Base-by-base conservation (phyloP, 148 eudicot species). In the Euryodendron excelsum region DNA sequence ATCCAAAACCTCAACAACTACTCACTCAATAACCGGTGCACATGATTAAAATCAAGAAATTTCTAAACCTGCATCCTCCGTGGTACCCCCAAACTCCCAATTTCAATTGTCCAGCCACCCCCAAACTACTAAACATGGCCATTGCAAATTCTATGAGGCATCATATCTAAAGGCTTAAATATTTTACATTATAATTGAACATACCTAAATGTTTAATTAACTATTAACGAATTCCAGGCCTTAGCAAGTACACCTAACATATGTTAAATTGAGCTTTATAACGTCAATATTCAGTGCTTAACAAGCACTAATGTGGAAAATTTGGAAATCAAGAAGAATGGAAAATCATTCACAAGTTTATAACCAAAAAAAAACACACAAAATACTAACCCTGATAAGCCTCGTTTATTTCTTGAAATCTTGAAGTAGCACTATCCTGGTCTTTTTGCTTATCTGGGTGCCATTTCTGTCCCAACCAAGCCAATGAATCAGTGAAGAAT, bases 371-470 rank as follows among this genome's bases (percentile, higher is more conserved):
- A 52, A 39, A 41, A 2, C 44, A 15, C n/a, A 13, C 34, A n/a
- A 30, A 70, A 55, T 36, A 58, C 90, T 72, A 68, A 95, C 99
- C 99, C 79, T 89, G 93, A 82, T 95, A 95, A 73, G 99, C 99
- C 78, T 95, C 99, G 53, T 88, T 93, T 34, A 95, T 95, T 81
- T 95, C 93, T 82, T 95, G 99, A 85, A 95, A 95, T 80, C 79
- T 93, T 13, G 93, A 89, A 76, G 96, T 93, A 45, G 92, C 83
- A 27, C 58, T 75, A 69, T 85, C 93, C 78, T 89, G 84, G 17
- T 77, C 90, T 68, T 91, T 91, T 53, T 84, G 84, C 87, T 95
- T 95, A 81, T 95, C 99, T 13, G 99, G 99, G 82, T 95, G 99
- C 96, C 98, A 95, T 87, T 91, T 93, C 99, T 95, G 84, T 69